These are phyloP conservation scores for Corchorus olitorius DNA, from an alignment of 345 rosid species.

Conservation along the genomic window DNA sequence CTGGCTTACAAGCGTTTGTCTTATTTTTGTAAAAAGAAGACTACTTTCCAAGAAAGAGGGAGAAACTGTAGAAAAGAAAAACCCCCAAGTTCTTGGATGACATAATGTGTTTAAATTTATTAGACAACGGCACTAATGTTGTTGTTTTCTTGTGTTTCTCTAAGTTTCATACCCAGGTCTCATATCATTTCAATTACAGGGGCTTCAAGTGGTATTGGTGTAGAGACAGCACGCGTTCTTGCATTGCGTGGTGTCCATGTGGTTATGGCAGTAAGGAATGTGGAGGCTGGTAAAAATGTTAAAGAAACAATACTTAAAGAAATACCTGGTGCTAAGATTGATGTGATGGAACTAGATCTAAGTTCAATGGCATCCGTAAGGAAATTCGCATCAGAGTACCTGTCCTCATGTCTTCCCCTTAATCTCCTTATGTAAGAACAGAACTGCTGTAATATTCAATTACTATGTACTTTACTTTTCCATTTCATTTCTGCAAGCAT, in stretches of 20 bases:
- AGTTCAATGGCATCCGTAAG: conserved; percentile 66
- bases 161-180: not conserved
- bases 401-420: conserved; percentile 42
- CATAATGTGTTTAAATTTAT: not conserved
- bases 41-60: not conserved
- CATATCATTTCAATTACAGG: conserved; percentile 37
- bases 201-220: conserved; percentile 78
- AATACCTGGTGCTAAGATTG: conserved; percentile 57
- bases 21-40: not conserved
- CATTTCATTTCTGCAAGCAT: not conserved
- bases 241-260: conserved; percentile 76
- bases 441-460: conserved; percentile 2
- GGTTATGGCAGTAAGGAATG: conserved; percentile 67
- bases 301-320: conserved; percentile 57
- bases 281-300: conserved; percentile 54
- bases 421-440: conserved; percentile 53
- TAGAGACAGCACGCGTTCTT: conserved; percentile 71
- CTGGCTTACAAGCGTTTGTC: too few species aligned
- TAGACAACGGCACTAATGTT: not conserved
- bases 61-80: not conserved
- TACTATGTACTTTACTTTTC: not conserved
- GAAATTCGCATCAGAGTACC: conserved; percentile 52
- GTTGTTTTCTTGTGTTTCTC: not conserved
- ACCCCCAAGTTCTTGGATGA: not conserved
- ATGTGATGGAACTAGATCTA: conserved; percentile 78